Evolutionary conservation across 257 asterid genomes (phyloP).

Genomic region (Solanum sejunctum): DNA sequence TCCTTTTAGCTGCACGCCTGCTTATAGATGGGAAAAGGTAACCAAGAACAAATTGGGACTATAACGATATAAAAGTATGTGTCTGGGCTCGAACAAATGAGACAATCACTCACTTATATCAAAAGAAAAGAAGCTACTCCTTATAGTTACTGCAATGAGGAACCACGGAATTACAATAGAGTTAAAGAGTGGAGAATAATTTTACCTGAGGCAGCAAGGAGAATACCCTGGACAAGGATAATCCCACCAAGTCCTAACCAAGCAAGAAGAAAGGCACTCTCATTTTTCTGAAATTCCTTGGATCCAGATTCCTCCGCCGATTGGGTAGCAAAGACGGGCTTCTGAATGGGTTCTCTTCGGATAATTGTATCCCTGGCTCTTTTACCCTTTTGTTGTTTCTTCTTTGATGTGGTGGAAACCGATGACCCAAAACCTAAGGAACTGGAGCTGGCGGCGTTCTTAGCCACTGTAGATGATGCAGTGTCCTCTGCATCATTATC

Average conservation of each 20-base stretch:
- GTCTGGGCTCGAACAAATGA: background rate
- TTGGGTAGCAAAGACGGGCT: slow-evolving; percentile 43
- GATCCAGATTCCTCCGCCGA: slow-evolving; percentile 32
- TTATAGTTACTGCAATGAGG: background rate
- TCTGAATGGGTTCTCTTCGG: slow-evolving; percentile 53
- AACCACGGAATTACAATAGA: background rate
- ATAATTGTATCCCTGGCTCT: slow-evolving; percentile 53
- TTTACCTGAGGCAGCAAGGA: slow-evolving; percentile 84
- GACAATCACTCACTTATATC: background rate
- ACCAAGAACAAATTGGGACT: background rate
- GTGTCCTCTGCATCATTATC: slow-evolving; percentile 16
- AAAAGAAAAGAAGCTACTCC: background rate
- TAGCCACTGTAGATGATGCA: slow-evolving; percentile 12
- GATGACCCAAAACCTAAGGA: slow-evolving; percentile 74
- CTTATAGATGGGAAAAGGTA: background rate
- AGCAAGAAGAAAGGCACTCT: slow-evolving; percentile 78
- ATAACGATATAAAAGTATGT: background rate
- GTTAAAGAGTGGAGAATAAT: background rate
- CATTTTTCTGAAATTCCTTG: slow-evolving; percentile 49
- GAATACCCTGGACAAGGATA: slow-evolving; percentile 57
- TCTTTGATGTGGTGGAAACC: slow-evolving; percentile 25
- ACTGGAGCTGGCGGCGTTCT: slow-evolving; percentile 23
- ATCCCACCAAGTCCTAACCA: slow-evolving; percentile 82
- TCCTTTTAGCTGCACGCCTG: background rate
- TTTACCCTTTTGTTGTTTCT: slow-evolving; percentile 37